phyloP scores from a whole-genome alignment of 805 yeast genomes.

The Candida taoyuanica region DNA sequence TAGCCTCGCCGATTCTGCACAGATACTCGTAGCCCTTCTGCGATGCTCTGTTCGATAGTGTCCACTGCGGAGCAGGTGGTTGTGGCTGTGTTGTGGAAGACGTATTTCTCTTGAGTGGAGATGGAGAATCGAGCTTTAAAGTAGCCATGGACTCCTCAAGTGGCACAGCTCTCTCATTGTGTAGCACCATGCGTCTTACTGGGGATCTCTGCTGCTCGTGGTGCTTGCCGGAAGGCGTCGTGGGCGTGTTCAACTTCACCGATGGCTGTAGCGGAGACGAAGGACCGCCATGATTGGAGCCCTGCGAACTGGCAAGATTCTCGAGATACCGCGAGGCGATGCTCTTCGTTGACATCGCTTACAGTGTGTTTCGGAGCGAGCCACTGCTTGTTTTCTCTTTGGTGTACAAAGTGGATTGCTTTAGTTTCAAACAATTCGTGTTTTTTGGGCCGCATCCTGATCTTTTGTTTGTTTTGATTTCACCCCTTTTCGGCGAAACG shows the following conservation, averaged over 20 bases:
- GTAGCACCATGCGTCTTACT: conserved; percentile 7
- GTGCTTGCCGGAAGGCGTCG: conserved; percentile 3
- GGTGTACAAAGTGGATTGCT: too few species aligned
- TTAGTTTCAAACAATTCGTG: neutral
- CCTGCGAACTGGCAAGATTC: conserved; percentile 12
- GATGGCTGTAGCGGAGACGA: conserved; percentile 20
- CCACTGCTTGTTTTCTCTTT: too few species aligned
- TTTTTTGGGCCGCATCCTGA: neutral
- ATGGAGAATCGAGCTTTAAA: conserved; percentile 23
- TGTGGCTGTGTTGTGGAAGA: conserved; percentile 2
- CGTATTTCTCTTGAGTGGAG: conserved; percentile 22
- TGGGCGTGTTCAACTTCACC: conserved; percentile 12
- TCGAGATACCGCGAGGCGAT: conserved; percentile 28
- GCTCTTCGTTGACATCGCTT: conserved; percentile 14
- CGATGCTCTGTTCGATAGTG: conserved; percentile 12
- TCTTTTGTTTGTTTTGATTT: conserved; percentile 10
- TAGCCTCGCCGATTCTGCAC: conserved; percentile 79
- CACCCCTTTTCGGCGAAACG: conserved; percentile 6
- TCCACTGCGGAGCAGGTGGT: conserved; percentile 12
- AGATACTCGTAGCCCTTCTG: conserved; percentile 68
- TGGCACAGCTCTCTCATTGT: conserved; percentile 11
- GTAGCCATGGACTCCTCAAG: conserved; percentile 21
- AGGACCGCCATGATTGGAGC: neutral
- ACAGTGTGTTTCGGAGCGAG: too few species aligned
- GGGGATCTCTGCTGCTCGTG: conserved; percentile 2